phyloP scores from a whole-genome alignment of 148 eudicot genomes.

The Rhododendron molle region DNA sequence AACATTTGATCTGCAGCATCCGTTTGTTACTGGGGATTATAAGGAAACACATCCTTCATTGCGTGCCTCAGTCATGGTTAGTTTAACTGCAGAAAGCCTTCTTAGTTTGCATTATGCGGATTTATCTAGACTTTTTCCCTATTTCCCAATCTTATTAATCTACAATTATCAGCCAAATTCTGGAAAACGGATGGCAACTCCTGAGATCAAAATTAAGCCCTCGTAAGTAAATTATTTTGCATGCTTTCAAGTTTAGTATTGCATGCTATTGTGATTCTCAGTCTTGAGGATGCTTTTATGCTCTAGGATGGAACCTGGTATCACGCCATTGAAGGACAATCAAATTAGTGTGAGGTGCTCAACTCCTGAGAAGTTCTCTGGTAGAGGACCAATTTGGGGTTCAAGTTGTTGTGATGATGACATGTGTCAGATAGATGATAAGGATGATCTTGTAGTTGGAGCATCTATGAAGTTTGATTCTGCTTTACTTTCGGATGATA shows the following conservation, averaged over 20 bases:
- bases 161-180: conserved; percentile 31
- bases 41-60: conserved; percentile 37
- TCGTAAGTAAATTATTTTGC: conserved; percentile 29
- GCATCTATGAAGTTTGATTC: conserved; percentile 26
- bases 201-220: conserved; percentile 31
- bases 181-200: conserved; percentile 28
- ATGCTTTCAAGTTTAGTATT: neutral
- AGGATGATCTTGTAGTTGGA: conserved; percentile 32
- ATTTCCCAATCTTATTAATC: conserved; percentile 7
- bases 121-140: neutral
- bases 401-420: conserved; percentile 56
- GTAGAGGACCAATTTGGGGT: conserved; percentile 38
- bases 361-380: conserved; percentile 48
- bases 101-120: conserved; percentile 2
- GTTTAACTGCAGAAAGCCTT: conserved; percentile 14
- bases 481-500: conserved; percentile 31
- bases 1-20: conserved; percentile 51
- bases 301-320: conserved; percentile 35
- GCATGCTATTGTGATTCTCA: conserved; percentile 5
- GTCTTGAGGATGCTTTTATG: conserved; percentile 14
- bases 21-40: conserved; percentile 59
- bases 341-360: conserved; percentile 50
- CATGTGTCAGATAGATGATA: conserved; percentile 74
- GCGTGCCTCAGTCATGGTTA: conserved; percentile 52
- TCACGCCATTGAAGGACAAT: conserved; percentile 31